These are phyloP conservation scores for Pseudogymnoascus sp. DNA, from an alignment of 2,329 filamentous ascomycete genomes.

Conservation along the genomic window DNA sequence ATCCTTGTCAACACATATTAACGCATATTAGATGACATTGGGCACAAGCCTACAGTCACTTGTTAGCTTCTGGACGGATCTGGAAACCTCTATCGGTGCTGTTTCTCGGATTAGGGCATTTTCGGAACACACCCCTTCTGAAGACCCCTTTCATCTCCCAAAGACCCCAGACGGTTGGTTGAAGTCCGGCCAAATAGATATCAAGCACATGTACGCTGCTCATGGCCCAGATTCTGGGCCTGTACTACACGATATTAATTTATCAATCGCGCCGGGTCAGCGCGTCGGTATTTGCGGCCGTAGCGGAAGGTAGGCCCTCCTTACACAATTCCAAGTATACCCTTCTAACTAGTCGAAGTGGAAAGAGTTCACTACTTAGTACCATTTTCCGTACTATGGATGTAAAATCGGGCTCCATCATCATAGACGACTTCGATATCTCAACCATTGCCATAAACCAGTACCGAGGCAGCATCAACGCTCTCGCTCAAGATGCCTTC, in stretches of 20 bases:
- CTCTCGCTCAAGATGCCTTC: conserved; percentile 36
- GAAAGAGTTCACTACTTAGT: conserved; percentile 36
- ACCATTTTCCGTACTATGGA: conserved; percentile 41
- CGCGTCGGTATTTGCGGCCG: conserved; percentile 45
- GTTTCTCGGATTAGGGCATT: conserved; percentile 48
- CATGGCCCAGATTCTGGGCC: conserved; percentile 11
- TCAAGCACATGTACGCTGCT: conserved; percentile 11
- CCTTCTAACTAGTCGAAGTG: conserved; percentile 25
- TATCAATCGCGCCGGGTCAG: conserved; percentile 30
- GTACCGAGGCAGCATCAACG: conserved; percentile 34
- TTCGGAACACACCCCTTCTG: conserved; percentile 32
- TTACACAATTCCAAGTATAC: not conserved
- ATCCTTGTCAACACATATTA: not conserved
- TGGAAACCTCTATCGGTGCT: conserved; percentile 51
- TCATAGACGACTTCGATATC: conserved; percentile 35
- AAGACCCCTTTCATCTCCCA: conserved; percentile 23
- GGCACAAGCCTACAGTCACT: conserved; percentile 33
- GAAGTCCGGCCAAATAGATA: conserved; percentile 7
- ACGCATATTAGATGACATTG: conserved; percentile 1
- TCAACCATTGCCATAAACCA: conserved; percentile 30
- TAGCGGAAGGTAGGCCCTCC: conserved; percentile 31
- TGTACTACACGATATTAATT: conserved; percentile 16
- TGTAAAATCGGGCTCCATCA: conserved; percentile 32
- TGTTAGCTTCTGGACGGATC: conserved; percentile 41
- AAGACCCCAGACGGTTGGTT: conserved; percentile 8